Base-by-base conservation (phyloP, 345 rosid species). In the Conringia planisiliqua region DNA sequence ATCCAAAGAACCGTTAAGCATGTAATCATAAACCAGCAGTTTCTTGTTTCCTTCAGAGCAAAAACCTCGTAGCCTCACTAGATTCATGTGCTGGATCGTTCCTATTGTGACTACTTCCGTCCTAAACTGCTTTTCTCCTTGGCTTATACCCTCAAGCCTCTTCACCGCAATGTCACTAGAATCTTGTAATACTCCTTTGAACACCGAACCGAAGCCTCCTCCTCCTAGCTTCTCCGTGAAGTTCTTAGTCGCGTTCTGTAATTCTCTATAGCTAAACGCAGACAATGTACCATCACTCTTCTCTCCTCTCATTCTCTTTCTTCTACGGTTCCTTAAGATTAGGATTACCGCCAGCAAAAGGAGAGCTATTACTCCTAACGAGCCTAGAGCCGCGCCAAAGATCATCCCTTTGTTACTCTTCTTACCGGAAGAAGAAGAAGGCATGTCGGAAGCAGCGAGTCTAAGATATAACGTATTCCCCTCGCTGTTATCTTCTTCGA, bases 41-140 rank as follows among this genome's bases (percentile, higher is more conserved):
- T 81, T 93, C 61, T 64, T 80, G 62, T 71, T 62, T 26, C 97
- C 93, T 63, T 86, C 89, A 0, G 91, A 90, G 83, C 98, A 92
- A 83, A 93, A 89, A 6, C 98, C 97, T 0, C 88, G 98, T 58
- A 89, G 95, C 62, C 95, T 81, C 56, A 90, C 89, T 1, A 93
- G 90, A 74, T 87, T 90, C 54, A 90, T 85, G 47, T 90, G 97
- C 29, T 93, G 97, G 77, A 93, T 82, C 12, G 88, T 86, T 52
- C 97, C 97, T 32, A 87, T 86, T 0, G 95, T 90, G 62, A 84
- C 80, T 17, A 90, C 93, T 78, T 90, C 97, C 0, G 89, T 74
- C 11, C 95, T 78, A 81, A 93, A 93, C 72, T 93, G 97, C 86
- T 93, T 90, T 85, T 90, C 97, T 5, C 97, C 97, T 81, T 90